A percentile compares a stretch with the other conserved stretches of the same genome.
phyloP scores from a whole-genome alignment of 2,329 filamentous ascomycete genomes.

The Trichoderma harzianum region DNA sequence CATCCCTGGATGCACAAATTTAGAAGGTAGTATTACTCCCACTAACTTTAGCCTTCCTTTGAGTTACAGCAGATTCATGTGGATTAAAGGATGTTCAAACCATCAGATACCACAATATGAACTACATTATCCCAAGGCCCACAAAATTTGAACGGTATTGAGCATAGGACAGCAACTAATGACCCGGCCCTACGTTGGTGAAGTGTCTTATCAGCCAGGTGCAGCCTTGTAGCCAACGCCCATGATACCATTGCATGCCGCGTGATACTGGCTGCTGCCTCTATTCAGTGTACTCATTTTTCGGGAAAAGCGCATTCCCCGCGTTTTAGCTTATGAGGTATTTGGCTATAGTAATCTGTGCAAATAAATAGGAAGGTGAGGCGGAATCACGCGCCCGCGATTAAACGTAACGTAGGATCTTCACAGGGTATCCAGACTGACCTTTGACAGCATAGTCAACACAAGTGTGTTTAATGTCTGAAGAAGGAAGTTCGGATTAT shows the following conservation, averaged over 20 bases:
- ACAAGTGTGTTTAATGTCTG: background rate
- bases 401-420: conserved; percentile 20
- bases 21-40: conserved; percentile 15
- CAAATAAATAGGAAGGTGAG: background rate
- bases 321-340: background rate
- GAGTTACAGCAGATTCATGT: background rate
- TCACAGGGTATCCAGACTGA: background rate
- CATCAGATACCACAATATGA: background rate
- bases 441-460: background rate
- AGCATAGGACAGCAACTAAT: background rate
- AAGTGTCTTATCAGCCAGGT: background rate
- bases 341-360: background rate
- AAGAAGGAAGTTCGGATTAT: conserved; percentile 1
- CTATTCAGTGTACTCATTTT: background rate
- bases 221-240: background rate
- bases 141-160: background rate
- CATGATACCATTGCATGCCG: background rate
- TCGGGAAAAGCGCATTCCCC: background rate
- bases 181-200: background rate
- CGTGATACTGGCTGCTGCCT: background rate
- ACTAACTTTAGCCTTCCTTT: background rate
- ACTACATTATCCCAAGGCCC: background rate
- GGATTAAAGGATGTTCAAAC: background rate
- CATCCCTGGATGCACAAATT: background rate
- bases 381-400: background rate